Evolutionary conservation across 1,284 basidiomycete species (phyloP).

Genomic region (Stygiomarasmius scandens): DNA sequence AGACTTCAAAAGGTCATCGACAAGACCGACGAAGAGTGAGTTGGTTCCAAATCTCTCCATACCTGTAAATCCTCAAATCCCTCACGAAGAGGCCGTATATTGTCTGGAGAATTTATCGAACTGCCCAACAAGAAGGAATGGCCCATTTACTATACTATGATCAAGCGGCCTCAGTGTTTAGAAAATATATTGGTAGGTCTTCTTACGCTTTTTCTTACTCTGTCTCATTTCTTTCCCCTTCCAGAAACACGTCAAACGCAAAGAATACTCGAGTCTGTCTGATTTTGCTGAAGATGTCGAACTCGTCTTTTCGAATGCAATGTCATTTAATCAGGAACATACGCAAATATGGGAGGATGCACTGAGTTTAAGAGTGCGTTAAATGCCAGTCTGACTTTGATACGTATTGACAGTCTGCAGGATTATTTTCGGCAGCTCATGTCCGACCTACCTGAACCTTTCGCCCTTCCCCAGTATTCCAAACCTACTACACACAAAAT

Average conservation of each 20-base stretch:
- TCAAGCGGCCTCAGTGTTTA: constrained; percentile 82
- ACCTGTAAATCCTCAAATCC: constrained; percentile 12
- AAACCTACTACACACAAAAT: constrained; percentile 60
- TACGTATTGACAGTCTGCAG: constrained; percentile 36
- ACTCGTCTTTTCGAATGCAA: constrained; percentile 89
- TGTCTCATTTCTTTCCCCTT: constrained; percentile 12
- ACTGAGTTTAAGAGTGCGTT: constrained; percentile 57
- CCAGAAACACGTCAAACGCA: constrained; percentile 77
- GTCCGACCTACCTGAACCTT: constrained; percentile 72
- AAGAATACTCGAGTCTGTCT: constrained; percentile 65
- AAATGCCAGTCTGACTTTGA: constrained; percentile 11
- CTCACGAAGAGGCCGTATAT: constrained; percentile 59
- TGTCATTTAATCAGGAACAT: constrained; percentile 78
- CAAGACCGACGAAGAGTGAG: constrained; percentile 68
- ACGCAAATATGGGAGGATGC: constrained; percentile 80
- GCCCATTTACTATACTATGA: constrained; percentile 85
- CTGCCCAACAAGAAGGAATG: constrained; percentile 81
- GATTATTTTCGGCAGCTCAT: constrained; percentile 72
- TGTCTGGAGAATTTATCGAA: constrained; percentile 82
- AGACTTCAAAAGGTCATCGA: constrained; percentile 71
- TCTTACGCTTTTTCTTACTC: constrained; percentile 3
- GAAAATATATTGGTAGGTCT: constrained; percentile 75
- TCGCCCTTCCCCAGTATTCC: constrained; percentile 61
- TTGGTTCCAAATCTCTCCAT: constrained; percentile 13
- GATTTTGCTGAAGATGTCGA: constrained; percentile 88